Percentiles rank a stretch among this genome's conserved stretches.
These are phyloP conservation scores for Akanthomyces muscarius DNA, from an alignment of 2,329 filamentous ascomycete genomes.

Conservation along the genomic window DNA sequence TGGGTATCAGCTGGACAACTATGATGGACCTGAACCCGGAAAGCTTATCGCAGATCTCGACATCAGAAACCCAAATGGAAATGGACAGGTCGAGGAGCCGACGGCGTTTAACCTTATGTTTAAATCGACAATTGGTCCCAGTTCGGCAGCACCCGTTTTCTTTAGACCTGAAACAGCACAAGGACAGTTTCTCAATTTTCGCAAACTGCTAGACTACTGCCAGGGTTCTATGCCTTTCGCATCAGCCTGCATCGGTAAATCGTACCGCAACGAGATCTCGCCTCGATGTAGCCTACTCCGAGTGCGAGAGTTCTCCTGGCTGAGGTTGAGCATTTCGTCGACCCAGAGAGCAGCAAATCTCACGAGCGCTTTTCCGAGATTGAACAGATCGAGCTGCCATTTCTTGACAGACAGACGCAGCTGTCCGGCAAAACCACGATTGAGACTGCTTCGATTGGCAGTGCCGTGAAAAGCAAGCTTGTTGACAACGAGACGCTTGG, in stretches of 20 bases:
- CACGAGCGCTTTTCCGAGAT: conserved; percentile 60
- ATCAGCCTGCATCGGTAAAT: conserved; percentile 67
- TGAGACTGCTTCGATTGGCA: conserved; percentile 54
- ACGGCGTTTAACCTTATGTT: conserved; percentile 72
- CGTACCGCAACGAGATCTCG: conserved; percentile 67
- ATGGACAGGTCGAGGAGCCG: conserved; percentile 55
- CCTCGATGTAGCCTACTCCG: conserved; percentile 61
- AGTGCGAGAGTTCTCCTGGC: conserved; percentile 65
- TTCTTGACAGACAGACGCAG: conserved; percentile 59
- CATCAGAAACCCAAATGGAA: conserved; percentile 61
- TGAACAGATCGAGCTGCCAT: conserved; percentile 55
- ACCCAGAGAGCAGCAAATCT: conserved; percentile 59
- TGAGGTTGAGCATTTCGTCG: conserved; percentile 66
- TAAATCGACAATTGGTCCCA: conserved; percentile 64
- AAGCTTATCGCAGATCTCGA: conserved; percentile 60
- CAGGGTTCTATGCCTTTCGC: conserved; percentile 66
- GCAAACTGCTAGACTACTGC: conserved; percentile 65
- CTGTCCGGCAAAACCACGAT: conserved; percentile 56
- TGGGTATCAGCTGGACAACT: conserved; percentile 54
- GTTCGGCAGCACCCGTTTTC: conserved; percentile 58
- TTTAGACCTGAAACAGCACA: conserved; percentile 64
- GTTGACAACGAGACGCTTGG: conserved; percentile 68
- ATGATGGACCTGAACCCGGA: conserved; percentile 58
- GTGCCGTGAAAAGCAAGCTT: conserved; percentile 56
- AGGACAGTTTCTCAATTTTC: conserved; percentile 66